These are phyloP conservation scores for Trichoderma sp. DNA, from an alignment of 2,329 filamentous ascomycete genomes.

Conservation along the genomic window DNA sequence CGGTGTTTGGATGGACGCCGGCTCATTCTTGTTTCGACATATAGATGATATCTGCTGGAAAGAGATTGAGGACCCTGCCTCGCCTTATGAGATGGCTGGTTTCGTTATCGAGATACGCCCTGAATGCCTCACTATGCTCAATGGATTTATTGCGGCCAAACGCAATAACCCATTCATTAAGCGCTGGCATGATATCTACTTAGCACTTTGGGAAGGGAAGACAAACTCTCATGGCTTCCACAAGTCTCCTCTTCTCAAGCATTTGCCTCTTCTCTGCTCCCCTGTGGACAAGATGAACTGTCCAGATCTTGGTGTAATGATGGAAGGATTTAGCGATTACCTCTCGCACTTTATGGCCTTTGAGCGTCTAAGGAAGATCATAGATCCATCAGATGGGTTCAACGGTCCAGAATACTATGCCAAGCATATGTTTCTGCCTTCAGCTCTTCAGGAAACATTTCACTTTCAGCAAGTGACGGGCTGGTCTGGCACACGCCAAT, in stretches of 20 bases:
- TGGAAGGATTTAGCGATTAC: constrained; percentile 32
- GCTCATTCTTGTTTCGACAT: constrained; percentile 43
- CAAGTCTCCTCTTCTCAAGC: constrained; percentile 33
- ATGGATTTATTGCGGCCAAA: constrained; percentile 47
- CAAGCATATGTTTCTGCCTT: constrained; percentile 35
- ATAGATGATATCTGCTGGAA: constrained; percentile 48
- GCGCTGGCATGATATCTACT: constrained; percentile 43
- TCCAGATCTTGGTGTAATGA: constrained; percentile 22
- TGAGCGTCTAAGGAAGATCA: constrained; percentile 34
- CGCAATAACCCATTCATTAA: constrained; percentile 46
- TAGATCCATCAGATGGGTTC: constrained; percentile 38
- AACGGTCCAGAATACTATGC: constrained; percentile 38
- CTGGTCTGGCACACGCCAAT: constrained; percentile 24
- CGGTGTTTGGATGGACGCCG: constrained; percentile 48
- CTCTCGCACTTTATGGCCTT: constrained; percentile 33
- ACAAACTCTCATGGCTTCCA: constrained; percentile 36
- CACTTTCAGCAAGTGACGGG: constrained; percentile 15
- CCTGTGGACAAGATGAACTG: background rate
- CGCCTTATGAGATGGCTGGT: constrained; percentile 35
- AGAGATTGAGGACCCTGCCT: constrained; percentile 37
- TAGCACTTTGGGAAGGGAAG: constrained; percentile 38
- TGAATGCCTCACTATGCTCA: constrained; percentile 32
- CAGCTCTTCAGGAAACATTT: constrained; percentile 24
- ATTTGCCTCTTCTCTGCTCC: background rate
- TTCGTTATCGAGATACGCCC: constrained; percentile 33